These are phyloP conservation scores for Aurinia saxatilis DNA, from an alignment of 345 rosid species.

Conservation along the genomic window DNA sequence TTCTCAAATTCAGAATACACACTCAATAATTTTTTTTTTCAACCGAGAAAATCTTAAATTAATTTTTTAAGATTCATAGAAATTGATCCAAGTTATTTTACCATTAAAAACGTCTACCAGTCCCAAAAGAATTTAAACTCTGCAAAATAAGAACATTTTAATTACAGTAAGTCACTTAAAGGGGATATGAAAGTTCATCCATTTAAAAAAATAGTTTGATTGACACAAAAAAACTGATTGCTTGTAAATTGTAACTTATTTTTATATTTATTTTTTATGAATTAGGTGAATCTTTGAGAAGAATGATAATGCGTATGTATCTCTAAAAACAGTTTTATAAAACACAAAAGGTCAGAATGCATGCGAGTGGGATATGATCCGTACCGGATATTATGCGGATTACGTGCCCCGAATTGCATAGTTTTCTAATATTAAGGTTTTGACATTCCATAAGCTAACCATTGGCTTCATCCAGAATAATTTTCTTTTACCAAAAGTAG, in stretches of 20 bases:
- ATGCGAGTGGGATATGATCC: constrained; percentile 24
- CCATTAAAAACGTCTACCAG: too few relatives aligned
- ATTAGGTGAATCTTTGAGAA: neutral
- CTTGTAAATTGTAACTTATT: too few relatives aligned
- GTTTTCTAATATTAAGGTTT: constrained; percentile 26
- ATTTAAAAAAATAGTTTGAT: too few relatives aligned
- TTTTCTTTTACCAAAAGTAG: constrained; percentile 21
- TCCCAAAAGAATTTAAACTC: too few relatives aligned
- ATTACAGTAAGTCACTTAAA: too few relatives aligned
- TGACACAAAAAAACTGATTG: too few relatives aligned
- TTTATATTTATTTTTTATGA: too few relatives aligned
- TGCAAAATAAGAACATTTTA: too few relatives aligned
- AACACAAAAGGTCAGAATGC: constrained; percentile 21
- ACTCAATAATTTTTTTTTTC: neutral
- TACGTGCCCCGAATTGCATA: constrained; percentile 15
- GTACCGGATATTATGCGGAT: constrained; percentile 28
- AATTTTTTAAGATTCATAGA: too few relatives aligned
- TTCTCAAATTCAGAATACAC: neutral
- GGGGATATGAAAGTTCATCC: too few relatives aligned
- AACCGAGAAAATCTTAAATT: too few relatives aligned
- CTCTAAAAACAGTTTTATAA: neutral
- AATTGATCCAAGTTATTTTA: too few relatives aligned
- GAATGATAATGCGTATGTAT: neutral
- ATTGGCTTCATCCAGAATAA: constrained; percentile 24
- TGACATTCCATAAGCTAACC: constrained; percentile 31